Conservation (phyloP, 179 eudicot species). For the Kewa caespitosa region DNA sequence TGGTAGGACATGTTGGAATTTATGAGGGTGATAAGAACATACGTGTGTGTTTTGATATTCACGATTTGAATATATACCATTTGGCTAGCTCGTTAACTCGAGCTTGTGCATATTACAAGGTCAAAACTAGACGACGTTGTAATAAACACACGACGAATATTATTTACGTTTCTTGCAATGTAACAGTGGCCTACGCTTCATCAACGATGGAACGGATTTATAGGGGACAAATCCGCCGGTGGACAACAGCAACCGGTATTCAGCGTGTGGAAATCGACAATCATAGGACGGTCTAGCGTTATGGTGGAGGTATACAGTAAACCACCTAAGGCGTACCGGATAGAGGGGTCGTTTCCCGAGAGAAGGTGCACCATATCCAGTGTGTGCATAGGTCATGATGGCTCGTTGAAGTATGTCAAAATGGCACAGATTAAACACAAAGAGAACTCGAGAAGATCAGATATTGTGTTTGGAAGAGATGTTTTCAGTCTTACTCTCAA, state of each 20-base stretch:
- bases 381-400: neutral
- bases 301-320: constrained; percentile 20
- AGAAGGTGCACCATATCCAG: constrained; percentile 30
- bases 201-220: constrained; percentile 30
- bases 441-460: constrained; percentile 28
- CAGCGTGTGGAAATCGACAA: constrained; percentile 25
- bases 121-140: too few species aligned
- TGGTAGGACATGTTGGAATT: too few species aligned
- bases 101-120: too few species aligned
- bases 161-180: neutral
- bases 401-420: neutral
- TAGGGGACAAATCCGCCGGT: constrained; percentile 27
- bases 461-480: constrained; percentile 28
- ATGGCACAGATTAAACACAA: constrained; percentile 27
- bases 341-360: constrained; percentile 28
- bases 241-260: constrained; percentile 18
- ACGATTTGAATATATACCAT: too few species aligned
- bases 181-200: constrained; percentile 34
- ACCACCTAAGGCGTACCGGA: constrained; percentile 12
- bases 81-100: too few species aligned
- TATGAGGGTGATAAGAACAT: too few species aligned
- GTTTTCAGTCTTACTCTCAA: constrained; percentile 31
- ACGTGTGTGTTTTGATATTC: too few species aligned
- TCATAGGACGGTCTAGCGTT: constrained; percentile 33
- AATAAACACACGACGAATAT: too few species aligned